Evolutionary conservation across 2,329 filamentous ascomycete genomes (phyloP).

Genomic region (Pezicula neosporulosa): DNA sequence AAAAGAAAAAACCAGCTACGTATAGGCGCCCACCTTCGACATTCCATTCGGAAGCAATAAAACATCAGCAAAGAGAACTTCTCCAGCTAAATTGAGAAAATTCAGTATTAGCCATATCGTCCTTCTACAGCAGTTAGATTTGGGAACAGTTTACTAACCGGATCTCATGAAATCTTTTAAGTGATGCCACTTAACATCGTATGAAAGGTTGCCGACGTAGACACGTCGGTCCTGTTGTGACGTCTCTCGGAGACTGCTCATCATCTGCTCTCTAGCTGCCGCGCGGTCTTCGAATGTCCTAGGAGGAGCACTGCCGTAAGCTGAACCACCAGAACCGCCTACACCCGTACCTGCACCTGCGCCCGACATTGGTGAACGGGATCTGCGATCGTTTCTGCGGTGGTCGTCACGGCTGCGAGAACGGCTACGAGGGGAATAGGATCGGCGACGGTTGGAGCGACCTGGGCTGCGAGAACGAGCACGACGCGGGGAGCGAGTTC

Average conservation of each 20-base stretch:
- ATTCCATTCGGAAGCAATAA: conserved; percentile 99
- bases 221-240: conserved; percentile 98
- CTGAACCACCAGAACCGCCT: conserved; percentile 67
- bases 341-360: conserved; percentile 59
- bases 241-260: conserved; percentile 87
- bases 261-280: conserved; percentile 88
- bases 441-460: conserved; percentile 65
- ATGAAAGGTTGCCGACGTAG: conserved; percentile 98
- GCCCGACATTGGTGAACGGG: conserved; percentile 83
- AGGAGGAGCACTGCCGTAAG: conserved; percentile 63
- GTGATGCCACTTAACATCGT: conserved; percentile 99
- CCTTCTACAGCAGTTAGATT: conserved; percentile 9
- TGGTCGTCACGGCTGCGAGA: conserved; percentile 77
- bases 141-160: conserved; percentile 58
- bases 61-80: conserved; percentile 99
- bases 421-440: conserved; percentile 75
- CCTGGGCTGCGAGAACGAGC: conserved; percentile 81
- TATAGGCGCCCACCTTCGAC: conserved; percentile 99
- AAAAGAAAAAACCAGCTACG: conserved; percentile 72
- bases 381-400: conserved; percentile 70
- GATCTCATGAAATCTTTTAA: conserved; percentile 99
- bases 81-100: conserved; percentile 68
- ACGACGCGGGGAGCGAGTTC: conserved; percentile 73
- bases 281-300: conserved; percentile 82
- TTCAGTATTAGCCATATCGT: conserved; percentile 35